Evolutionary conservation across 495 filamentous ascomycete genomes (phyloP).

Genomic region (Lasiosphaeris hirsuta): DNA sequence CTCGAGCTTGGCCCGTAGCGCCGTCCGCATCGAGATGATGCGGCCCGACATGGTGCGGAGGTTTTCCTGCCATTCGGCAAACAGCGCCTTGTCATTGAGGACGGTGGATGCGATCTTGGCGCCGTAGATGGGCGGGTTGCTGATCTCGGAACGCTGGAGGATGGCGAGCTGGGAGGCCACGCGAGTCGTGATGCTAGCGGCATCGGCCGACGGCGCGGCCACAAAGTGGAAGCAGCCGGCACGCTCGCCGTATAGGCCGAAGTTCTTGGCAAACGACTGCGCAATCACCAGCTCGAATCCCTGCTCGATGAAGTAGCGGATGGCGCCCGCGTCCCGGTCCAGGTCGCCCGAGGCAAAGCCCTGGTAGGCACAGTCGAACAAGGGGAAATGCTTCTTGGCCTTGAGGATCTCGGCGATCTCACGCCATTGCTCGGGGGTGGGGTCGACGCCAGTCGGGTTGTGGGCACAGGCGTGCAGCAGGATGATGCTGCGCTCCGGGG

Average conservation of each 20-base stretch:
- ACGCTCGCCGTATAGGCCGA: constrained; percentile 94
- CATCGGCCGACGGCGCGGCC: constrained; percentile 65
- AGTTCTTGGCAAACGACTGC: constrained; percentile 98
- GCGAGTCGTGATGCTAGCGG: constrained; percentile 56
- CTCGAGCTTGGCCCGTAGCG: constrained; percentile 72
- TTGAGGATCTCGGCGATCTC: constrained; percentile 74
- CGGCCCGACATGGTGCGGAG: constrained; percentile 89
- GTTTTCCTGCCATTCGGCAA: constrained; percentile 93
- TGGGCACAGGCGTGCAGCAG: constrained; percentile 96
- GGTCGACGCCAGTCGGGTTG: constrained; percentile 98
- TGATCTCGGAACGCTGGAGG: constrained; percentile 94
- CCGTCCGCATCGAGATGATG: constrained; percentile 83
- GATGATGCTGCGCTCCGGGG: constrained; percentile 76
- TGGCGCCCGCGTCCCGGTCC: constrained; percentile 77
- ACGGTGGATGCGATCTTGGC: constrained; percentile 79
- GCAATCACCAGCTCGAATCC: constrained; percentile 95
- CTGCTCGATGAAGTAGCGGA: constrained; percentile 88
- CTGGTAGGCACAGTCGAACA: constrained; percentile 98
- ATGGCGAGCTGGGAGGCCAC: constrained; percentile 89
- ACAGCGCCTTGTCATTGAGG: constrained; percentile 78
- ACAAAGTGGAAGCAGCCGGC: constrained; percentile 97
- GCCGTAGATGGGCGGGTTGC: constrained; percentile 91
- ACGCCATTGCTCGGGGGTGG: constrained; percentile 90
- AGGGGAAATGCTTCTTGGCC: constrained; percentile 83
- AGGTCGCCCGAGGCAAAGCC: constrained; percentile 95